Percentiles rank a stretch among this genome's conserved stretches.
Evolutionary conservation across 345 rosid genomes (phyloP).

Genomic region (Corymbia maculata): DNA sequence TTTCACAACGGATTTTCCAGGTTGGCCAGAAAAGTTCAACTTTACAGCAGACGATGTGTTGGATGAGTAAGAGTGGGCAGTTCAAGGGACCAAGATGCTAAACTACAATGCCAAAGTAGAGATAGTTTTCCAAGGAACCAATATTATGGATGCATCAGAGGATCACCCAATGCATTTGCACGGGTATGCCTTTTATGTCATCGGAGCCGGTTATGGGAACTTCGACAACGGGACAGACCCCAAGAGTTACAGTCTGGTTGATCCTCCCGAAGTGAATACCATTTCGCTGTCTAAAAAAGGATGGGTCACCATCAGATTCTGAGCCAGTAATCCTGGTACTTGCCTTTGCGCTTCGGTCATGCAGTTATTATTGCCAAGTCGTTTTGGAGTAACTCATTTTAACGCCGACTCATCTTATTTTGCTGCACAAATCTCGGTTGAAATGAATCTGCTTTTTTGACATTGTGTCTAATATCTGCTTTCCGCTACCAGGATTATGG

Average conservation of each 20-base stretch:
- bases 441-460: background rate
- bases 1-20: constrained; percentile 15
- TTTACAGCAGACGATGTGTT: background rate
- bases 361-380: background rate
- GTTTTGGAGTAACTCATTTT: background rate
- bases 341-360: background rate
- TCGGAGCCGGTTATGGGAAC: constrained; percentile 5
- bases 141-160: constrained; percentile 3
- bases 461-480: background rate
- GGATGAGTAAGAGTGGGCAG: background rate
- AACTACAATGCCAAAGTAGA: constrained; percentile 12
- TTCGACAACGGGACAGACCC: background rate
- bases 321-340: constrained; percentile 13
- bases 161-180: constrained; percentile 13
- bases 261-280: constrained; percentile 6
- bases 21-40: background rate
- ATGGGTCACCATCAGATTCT: constrained; percentile 7
- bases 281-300: constrained; percentile 2
- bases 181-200: constrained; percentile 3
- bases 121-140: constrained; percentile 12
- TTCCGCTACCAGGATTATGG: constrained; percentile 3
- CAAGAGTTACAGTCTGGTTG: background rate
- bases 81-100: constrained; percentile 5
- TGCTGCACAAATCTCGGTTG: background rate
- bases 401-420: background rate